Conservation (phyloP, 345 rosid species). For the Acer yangbiense region DNA sequence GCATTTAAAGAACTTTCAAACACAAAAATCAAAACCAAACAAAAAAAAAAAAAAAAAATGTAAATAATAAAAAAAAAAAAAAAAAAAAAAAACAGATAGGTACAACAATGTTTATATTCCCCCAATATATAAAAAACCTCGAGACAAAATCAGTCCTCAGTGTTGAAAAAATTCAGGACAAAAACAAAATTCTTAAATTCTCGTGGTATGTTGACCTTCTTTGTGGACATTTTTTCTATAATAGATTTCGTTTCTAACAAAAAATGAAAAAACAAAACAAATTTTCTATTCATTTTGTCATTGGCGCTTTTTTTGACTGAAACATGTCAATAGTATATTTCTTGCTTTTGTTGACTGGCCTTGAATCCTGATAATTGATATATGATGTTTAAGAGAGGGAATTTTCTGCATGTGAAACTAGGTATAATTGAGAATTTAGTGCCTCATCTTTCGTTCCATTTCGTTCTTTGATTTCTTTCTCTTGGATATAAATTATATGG, state of each 20-base stretch:
- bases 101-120: background rate
- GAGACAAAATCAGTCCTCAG: background rate
- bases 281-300: background rate
- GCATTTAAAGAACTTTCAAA: conserved; percentile 1
- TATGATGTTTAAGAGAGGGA: background rate
- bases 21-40: background rate
- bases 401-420: background rate
- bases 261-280: background rate
- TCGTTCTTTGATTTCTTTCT: background rate
- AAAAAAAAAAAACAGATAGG: background rate
- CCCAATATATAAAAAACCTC: background rate
- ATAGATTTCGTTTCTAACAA: background rate
- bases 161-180: background rate
- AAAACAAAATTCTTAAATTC: background rate
- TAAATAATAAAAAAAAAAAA: background rate
- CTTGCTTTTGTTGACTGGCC: background rate
- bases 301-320: background rate
- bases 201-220: background rate
- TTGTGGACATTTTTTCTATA: background rate
- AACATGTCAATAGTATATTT: background rate
- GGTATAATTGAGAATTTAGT: background rate
- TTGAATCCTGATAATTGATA: conserved; percentile 8
- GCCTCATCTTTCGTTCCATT: background rate
- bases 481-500: background rate
- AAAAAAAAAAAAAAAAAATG: background rate